Conservation (phyloP, 2,329 filamentous ascomycete species). For the Xylaria sp. region DNA sequence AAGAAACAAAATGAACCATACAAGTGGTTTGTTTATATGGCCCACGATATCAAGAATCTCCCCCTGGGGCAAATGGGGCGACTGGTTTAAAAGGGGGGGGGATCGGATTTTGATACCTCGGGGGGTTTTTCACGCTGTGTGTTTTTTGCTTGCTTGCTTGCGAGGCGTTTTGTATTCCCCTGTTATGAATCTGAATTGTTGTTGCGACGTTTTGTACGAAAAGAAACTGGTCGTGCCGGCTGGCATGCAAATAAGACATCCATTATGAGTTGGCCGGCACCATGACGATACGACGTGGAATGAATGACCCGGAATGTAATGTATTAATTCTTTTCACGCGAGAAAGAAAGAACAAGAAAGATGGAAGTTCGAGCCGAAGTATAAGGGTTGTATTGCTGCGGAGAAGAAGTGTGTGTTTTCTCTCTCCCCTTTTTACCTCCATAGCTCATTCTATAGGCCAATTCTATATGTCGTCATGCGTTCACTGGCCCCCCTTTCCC, state of each 20-base stretch:
- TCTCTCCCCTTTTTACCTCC: neutral
- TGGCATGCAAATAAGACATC: neutral
- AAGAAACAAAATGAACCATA: too few relatives aligned
- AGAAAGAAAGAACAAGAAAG: neutral
- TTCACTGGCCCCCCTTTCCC: neutral
- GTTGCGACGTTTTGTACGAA: conserved; percentile 7
- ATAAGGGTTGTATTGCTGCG: neutral
- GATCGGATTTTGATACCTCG: too few relatives aligned
- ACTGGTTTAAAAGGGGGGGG: too few relatives aligned
- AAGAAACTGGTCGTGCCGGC: neutral
- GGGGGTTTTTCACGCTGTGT: conserved; percentile 9
- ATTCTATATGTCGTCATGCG: neutral
- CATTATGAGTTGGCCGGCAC: neutral
- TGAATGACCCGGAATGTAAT: neutral
- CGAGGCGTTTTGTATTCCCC: conserved; percentile 8
- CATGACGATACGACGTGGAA: neutral
- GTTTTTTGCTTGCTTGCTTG: neutral
- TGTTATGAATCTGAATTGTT: conserved; percentile 3
- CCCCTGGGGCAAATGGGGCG: too few relatives aligned
- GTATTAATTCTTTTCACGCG: neutral
- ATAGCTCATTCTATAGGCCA: neutral
- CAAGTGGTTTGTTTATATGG: too few relatives aligned
- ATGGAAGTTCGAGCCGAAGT: neutral
- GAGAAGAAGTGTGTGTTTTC: neutral
- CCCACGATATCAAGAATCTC: too few relatives aligned